Evolutionary conservation across 163 green algal genomes (phyloP), one percentile per base, ranked within the genome.

Genomic region (Scenedesmus sp.): DNA sequence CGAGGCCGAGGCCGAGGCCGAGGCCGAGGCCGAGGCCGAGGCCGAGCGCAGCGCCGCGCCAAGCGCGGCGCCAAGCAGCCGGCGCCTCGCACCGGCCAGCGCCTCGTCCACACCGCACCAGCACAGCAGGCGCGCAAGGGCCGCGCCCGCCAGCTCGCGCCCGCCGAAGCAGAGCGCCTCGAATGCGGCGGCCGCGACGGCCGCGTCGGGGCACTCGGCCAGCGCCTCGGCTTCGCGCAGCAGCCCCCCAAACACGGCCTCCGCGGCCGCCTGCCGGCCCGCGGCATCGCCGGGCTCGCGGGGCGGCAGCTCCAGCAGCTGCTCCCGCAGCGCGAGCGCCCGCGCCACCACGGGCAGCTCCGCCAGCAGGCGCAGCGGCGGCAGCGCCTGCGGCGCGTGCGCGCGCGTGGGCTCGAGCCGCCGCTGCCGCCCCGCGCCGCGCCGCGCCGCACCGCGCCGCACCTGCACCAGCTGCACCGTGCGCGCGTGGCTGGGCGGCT

Each of bases 241-340:
- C 44, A 78, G 56, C 53, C 70, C 60, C 13, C 22, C 20, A 18
- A 78, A 78, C 4, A 56, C 70, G 24, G 57, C 70, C 60, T 69
- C 70, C 28, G 31, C 24, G 48, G 70, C 39, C 48, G 42, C n/a
- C 39, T 47, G 39, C 39, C 7, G 31, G 44, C 39, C 48, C 45
- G 53, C 70, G 63, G 31, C 39, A 56, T 28, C 39, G 42, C 45
- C 58, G 13, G 63, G 29, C 47, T 51, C 47, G 47, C 60, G 48
- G 47, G 31, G 47, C 9, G 24, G 31, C 6, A n/a, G 18, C 1
- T 10, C 31, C 29, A 75, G 65, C 44, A 58, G 36, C 15, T 69
- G 20, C 28, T 69, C 33, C 39, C 67, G 15, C 54, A 60, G 4
- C 7, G 53, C 53, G 24, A 78, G 70, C 15, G 28, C 53, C 22